Evolutionary conservation across 2,329 filamentous ascomycete genomes (phyloP), one percentile per base, ranked within the genome.

Genomic region (Cladosporium sp.): DNA sequence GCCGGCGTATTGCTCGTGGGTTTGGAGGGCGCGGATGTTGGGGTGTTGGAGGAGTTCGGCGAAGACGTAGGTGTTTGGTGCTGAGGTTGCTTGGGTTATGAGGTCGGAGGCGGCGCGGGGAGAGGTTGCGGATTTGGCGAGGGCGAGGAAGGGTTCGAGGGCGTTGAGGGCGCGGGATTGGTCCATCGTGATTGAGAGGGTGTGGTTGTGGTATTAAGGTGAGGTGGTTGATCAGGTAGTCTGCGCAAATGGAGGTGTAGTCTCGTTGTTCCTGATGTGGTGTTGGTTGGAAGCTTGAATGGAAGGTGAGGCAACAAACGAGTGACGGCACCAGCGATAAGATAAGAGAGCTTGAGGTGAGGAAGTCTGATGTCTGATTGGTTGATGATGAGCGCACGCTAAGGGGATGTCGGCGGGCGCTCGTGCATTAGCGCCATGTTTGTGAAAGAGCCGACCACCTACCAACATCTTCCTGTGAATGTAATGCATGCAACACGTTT

Each of bases 1-100:
- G 35, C 68, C 60, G 6, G 76, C 72, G 61, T 85, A 80, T 42
- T 94, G 85, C 30, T 77, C 65, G n/a, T 81, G 75, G 33, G 70
- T 71, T 20, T 75, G 69, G 38, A 97, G 82, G 11, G 80, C 78
- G 69, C 93, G 86, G 58, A 97, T 83, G 60, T 88, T 83, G 0
- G 87, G 82, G 1, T 84, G 83, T 60, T 86, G 79, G 32, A 98
- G 83, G n/a, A 98, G 84, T 72, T 97, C 92, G 58, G 87, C 82
- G 73, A 98, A 98, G 71, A 97, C 79, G 69, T 85, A 98, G 57
- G 91, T 95, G 69, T 90, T 88, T 22, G 87, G 83, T 50, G 84
- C 84, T n/a, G 89, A 90, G 43, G 90, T 97, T 54, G 91, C 93
- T 70, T 90, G 88, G 38, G 78, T 82, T 66, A 97, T 80, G 48